A percentile compares a stretch with the other conserved stretches of the same genome.
Evolutionary conservation across 2,329 filamentous ascomycete species (phyloP).

Genomic region (Calcarisporium arbuscula): DNA sequence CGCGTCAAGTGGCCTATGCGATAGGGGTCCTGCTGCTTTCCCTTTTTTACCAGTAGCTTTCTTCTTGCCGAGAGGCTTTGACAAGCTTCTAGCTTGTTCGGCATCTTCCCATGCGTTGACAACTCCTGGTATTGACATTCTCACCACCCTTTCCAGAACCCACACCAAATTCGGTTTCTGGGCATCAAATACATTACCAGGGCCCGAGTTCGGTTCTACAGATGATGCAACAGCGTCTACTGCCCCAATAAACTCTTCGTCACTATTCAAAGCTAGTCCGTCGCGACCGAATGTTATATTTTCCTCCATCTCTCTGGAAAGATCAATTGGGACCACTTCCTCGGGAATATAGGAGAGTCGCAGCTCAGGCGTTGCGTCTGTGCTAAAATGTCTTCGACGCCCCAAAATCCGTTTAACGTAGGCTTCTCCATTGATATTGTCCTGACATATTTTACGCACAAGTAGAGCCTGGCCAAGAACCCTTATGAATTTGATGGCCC

Average conservation of each 20-base stretch:
- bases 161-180: conserved; percentile 47
- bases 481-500: conserved; percentile 78
- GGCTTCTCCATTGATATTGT: conserved; percentile 22
- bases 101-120: conserved; percentile 22
- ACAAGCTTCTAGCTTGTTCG: conserved; percentile 13
- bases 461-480: conserved; percentile 74
- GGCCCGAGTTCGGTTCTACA: conserved; percentile 12
- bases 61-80: conserved; percentile 19
- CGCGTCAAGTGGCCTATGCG: conserved; percentile 29
- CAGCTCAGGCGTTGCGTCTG: conserved; percentile 70
- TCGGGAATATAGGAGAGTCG: conserved; percentile 72
- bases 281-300: conserved; percentile 43
- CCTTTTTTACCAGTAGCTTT: conserved; percentile 11
- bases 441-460: conserved; percentile 44
- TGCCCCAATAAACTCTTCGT: conserved; percentile 62
- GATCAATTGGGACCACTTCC: conserved; percentile 69
- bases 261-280: conserved; percentile 56
- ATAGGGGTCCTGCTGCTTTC: conserved; percentile 14
- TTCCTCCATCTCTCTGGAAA: conserved; percentile 65
- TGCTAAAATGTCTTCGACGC: conserved; percentile 63
- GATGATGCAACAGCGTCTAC: conserved; percentile 32
- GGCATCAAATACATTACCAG: conserved; percentile 54
- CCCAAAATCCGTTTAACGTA: conserved; percentile 63
- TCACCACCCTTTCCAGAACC: conserved; percentile 30
- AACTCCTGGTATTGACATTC: conserved; percentile 15